phyloP scores from a whole-genome alignment of 2,329 filamentous ascomycete genomes.

The Didymella arachidicola region DNA sequence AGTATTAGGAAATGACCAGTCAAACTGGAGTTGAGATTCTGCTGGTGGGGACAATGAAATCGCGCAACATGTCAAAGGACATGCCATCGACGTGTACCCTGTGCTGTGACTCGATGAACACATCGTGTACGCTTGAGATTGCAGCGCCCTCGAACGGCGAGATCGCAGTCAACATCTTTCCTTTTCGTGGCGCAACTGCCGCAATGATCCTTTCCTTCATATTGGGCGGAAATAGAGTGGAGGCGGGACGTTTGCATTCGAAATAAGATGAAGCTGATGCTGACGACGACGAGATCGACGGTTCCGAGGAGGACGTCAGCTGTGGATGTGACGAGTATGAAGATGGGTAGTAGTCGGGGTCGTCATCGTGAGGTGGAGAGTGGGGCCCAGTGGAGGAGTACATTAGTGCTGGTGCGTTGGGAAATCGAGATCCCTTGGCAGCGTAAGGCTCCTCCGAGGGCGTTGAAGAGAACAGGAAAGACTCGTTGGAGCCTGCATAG shows the following conservation, averaged over 20 bases:
- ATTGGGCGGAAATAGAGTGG: constrained; percentile 28
- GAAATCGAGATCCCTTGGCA: constrained; percentile 35
- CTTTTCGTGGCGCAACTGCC: constrained; percentile 40
- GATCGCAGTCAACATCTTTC: constrained; percentile 40
- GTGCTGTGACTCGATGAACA: constrained; percentile 44
- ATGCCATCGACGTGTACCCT: constrained; percentile 46
- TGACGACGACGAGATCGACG: constrained; percentile 40
- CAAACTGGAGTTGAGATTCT: constrained; percentile 40
- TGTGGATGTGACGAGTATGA: constrained; percentile 38
- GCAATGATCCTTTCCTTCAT: constrained; percentile 43
- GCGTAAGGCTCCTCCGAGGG: constrained; percentile 35
- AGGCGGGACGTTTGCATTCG: constrained; percentile 39
- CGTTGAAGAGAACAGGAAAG: constrained; percentile 46
- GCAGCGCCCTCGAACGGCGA: constrained; percentile 46
- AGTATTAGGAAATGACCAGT: neutral
- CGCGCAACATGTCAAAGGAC: constrained; percentile 47
- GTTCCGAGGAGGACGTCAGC: constrained; percentile 43
- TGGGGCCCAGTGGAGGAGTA: constrained; percentile 22
- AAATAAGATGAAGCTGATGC: constrained; percentile 45
- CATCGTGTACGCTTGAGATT: constrained; percentile 42
- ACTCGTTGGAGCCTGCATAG: constrained; percentile 38
- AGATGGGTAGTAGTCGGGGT: constrained; percentile 35
- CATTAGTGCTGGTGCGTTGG: constrained; percentile 25
- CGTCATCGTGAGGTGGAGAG: constrained; percentile 10
- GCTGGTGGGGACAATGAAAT: constrained; percentile 34